Evolutionary conservation across 345 rosid genomes (phyloP).

Genomic region (Lumnitzera littorea): DNA sequence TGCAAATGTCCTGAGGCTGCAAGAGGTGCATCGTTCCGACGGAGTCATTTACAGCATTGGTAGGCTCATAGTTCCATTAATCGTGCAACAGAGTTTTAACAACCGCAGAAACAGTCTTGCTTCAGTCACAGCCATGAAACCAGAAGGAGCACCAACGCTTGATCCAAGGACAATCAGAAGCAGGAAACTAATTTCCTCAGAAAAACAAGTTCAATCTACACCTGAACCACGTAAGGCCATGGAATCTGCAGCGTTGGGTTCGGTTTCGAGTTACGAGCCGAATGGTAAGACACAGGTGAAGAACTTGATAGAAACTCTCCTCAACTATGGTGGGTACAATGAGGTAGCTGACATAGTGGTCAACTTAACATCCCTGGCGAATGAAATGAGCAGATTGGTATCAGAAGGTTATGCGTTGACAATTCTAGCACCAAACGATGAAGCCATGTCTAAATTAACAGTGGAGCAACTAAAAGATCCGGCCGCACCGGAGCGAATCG

Average conservation of each 20-base stretch:
- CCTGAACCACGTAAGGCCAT: constrained; percentile 95
- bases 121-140: constrained; percentile 56
- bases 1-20: constrained; percentile 34
- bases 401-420: constrained; percentile 92
- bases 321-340: constrained; percentile 94
- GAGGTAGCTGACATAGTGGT: constrained; percentile 96
- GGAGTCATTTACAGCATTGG: constrained; percentile 71
- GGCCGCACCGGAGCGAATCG: constrained; percentile 92
- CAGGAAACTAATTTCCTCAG: too few relatives aligned
- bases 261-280: too few relatives aligned
- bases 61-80: constrained; percentile 48
- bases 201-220: too few relatives aligned
- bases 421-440: constrained; percentile 91
- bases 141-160: constrained; percentile 68
- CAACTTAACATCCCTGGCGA: constrained; percentile 82
- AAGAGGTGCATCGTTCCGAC: constrained; percentile 54
- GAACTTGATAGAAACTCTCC: constrained; percentile 78
- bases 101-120: constrained; percentile 52
- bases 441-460: constrained; percentile 91
- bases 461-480: constrained; percentile 92
- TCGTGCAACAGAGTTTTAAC: constrained; percentile 64
- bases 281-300: constrained; percentile 83
- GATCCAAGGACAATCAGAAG: constrained; percentile 44
- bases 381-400: constrained; percentile 85
- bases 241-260: constrained; percentile 47